A percentile compares a stretch with the other conserved stretches of the same genome.
phyloP scores from a whole-genome alignment of 2,329 filamentous ascomycete species.

The Alternaria brassicae region DNA sequence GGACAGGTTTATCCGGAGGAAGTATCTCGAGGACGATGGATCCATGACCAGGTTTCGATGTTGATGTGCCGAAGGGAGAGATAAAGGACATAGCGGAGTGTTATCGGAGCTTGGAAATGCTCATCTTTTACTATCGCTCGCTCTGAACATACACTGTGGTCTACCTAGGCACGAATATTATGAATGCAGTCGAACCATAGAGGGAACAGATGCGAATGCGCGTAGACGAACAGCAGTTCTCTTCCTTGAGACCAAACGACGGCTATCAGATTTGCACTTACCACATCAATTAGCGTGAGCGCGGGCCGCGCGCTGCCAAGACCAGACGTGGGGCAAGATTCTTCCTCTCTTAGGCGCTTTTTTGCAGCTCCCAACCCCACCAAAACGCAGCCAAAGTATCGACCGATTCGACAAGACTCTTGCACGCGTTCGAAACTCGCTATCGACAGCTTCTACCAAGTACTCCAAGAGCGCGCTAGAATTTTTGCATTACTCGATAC shows the following conservation, averaged over 20 bases:
- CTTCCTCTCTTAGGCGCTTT: slow-evolving; percentile 12
- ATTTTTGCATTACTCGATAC: not conserved
- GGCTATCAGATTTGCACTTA: slow-evolving; percentile 1
- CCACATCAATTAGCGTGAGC: slow-evolving; percentile 4
- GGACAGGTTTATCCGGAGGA: slow-evolving; percentile 73
- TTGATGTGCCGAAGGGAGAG: slow-evolving; percentile 79
- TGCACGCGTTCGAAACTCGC: slow-evolving; percentile 20
- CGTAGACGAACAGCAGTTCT: not conserved
- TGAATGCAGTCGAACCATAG: not conserved
- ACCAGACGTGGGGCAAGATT: slow-evolving; percentile 9
- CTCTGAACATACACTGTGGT: not conserved
- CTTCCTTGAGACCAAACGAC: not conserved
- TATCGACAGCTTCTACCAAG: not conserved
- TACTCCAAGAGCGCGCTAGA: not conserved
- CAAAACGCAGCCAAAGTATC: slow-evolving; percentile 20
- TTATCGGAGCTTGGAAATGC: slow-evolving; percentile 15
- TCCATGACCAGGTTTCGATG: slow-evolving; percentile 78
- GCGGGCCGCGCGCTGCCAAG: slow-evolving; percentile 11
- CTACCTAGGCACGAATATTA: not conserved
- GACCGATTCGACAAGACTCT: slow-evolving; percentile 13
- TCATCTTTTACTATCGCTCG: slow-evolving; percentile 17
- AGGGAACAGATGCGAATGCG: not conserved
- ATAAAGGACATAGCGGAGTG: slow-evolving; percentile 40
- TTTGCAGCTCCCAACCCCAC: slow-evolving; percentile 19
- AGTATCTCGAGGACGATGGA: slow-evolving; percentile 75